Evolutionary conservation across 306 rosid species (phyloP), one percentile per base, ranked within the genome.

Genomic region (Morella rubra): DNA sequence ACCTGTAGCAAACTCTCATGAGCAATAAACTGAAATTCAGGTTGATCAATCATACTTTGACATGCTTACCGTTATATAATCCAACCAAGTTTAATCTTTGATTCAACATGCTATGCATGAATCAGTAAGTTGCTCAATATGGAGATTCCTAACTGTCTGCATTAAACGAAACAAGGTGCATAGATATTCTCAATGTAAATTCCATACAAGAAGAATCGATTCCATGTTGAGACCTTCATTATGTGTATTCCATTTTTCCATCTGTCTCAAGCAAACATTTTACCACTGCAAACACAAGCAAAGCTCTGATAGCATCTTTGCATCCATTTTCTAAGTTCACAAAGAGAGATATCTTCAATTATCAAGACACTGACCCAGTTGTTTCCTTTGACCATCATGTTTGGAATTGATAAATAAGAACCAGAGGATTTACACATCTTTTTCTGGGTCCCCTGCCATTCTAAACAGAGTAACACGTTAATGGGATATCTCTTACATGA

Each of bases 41-140:
- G 37, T 16, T 8, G 6, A 46, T 40, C 71, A 69, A 45, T 13
- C 5, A 10, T 74, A 54, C 27, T 45, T 67, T 77, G 47, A 67
- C 24, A 8, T 58, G 32, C 7, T 59, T 16, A 9, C 22, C 22
- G 20, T 71, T 58, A 58, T 58, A 58, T 0, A 50, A 22, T 41
- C 42, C 15, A 10, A 20, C 45, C 73, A 52, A 9, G 51, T 51
- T 13, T 32, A 55, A 24, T 53, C 32, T 77, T 20, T 56, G 27
- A 42, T 27, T 15, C 12, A 49, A 37, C 47, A 47, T 9, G 59
- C 40, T n/a, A 45, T 42, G 51, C n/a, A 4, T 27, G 16, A 70
- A 79, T 50, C 66, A 69, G 16, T 8, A 73, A 15, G 44, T 62
- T 44, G 51, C 71, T 44, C 37, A 22, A 60, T 61, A 62, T 53